Base-by-base conservation (phyloP, 768 basidiomycete species). In the Boletus sp. region DNA sequence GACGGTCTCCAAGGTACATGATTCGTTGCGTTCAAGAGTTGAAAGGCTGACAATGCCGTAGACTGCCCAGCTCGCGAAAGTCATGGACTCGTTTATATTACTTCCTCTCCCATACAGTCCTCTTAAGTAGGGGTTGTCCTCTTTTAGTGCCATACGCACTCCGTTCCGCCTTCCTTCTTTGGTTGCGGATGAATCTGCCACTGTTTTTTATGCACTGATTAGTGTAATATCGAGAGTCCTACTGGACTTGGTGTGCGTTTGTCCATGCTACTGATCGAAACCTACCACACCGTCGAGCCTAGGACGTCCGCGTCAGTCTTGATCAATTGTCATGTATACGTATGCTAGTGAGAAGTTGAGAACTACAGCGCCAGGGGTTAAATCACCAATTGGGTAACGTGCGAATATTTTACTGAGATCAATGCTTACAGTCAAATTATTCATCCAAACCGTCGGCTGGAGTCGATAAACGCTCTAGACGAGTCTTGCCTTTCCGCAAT, bases 81-180 rank as follows among this genome's bases (percentile, higher is more conserved):
- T 77, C 15, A 98, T 98, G 96, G 89, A 94, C 71, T 84, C 89
- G 8, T 84, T 87, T 62, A 89, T 99, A 67, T 75, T 98, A 61
- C 73, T 78, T 49, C 89, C 94, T 24, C 78, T 95, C 46, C 76
- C 86, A 29, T 94, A 87, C 76, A 92, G 90, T 71, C 92, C 94
- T 57, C 78, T 96, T 57, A 91, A 93, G 77, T 93, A 77, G 71
- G 40, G 5, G 50, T 10, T 45, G 35, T 53, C 42, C 47, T 5
- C 7, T 46, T 59, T 52, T 39, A 18, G 42, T 35, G 24, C 17
- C 14, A 35, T 17, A 24, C 48, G 56, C 29, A 37, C 44, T 36
- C 56, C 44, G 44, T 37, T 47, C 53, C 20, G 40, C 42, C 40
- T 44, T 24, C 29, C 33, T 40, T 52, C 33, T 46, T 33, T 50